Evolutionary conservation across 2,329 filamentous ascomycete species (phyloP).

Genomic region (Conoideocrella luteorostrata): DNA sequence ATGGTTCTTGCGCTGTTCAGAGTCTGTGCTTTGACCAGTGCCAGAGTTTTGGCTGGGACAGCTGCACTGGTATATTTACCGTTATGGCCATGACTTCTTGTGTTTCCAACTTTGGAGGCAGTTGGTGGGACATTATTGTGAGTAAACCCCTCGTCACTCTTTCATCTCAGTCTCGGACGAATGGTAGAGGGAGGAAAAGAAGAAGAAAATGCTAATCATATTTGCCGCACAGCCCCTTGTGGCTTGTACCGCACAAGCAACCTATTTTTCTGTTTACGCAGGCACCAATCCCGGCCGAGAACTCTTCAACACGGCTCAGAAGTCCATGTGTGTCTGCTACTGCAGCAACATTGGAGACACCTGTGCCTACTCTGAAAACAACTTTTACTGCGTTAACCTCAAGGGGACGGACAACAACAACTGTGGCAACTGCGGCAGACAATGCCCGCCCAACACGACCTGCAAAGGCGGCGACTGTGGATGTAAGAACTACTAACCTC

Average conservation of each 20-base stretch:
- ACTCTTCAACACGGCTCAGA: not conserved
- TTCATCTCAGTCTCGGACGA: no score
- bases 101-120: not conserved
- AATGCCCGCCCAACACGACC: not conserved
- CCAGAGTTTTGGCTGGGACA: not conserved
- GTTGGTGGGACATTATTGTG: conserved; percentile 1
- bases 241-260: not conserved
- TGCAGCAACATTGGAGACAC: not conserved
- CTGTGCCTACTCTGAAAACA: not conserved
- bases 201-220: no score
- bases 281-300: not conserved
- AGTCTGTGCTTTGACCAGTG: conserved; percentile 1
- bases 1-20: not conserved
- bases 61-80: not conserved
- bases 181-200: no score
- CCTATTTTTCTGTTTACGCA: not conserved
- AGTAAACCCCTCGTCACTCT: no score
- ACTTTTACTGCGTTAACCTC: not conserved
- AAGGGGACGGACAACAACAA: not conserved
- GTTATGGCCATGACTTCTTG: not conserved
- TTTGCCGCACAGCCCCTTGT: not conserved
- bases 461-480: not conserved
- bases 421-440: conserved; percentile 2
- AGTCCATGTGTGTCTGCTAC: conserved; percentile 2
- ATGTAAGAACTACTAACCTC: not conserved